Percentiles rank a stretch among this genome's conserved stretches.
Conservation (phyloP, 2,329 filamentous ascomycete species). For the Talaromyces sp. region DNA sequence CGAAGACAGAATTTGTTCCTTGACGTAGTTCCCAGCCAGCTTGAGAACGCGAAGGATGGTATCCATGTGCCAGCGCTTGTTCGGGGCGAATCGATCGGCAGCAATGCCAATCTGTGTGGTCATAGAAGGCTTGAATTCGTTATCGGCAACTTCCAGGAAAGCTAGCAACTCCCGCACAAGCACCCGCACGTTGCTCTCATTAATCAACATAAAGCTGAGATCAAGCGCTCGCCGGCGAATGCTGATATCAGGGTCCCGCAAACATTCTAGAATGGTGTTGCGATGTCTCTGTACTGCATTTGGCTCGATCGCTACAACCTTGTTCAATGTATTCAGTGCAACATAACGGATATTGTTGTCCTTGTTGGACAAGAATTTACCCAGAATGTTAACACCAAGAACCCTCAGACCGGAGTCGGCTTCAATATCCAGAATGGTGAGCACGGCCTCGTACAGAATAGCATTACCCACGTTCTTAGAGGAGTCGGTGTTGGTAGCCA, state of each 20-base stretch:
- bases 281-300: slow-evolving; percentile 96
- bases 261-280: slow-evolving; percentile 95
- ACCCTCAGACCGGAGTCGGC: slow-evolving; percentile 93
- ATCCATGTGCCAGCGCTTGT: slow-evolving; percentile 97
- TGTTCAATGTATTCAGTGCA: slow-evolving; percentile 93
- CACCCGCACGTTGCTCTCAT: slow-evolving; percentile 92
- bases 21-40: slow-evolving; percentile 93
- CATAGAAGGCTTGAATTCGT: slow-evolving; percentile 98
- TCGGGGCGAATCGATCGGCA: slow-evolving; percentile 92
- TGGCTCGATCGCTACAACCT: slow-evolving; percentile 95
- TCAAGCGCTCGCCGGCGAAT: slow-evolving; percentile 94
- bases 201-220: slow-evolving; percentile 96
- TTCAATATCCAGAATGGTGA: slow-evolving; percentile 97
- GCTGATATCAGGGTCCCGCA: slow-evolving; percentile 96
- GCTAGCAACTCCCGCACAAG: slow-evolving; percentile 90
- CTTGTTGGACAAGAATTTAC: slow-evolving; percentile 96
- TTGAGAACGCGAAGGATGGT: slow-evolving; percentile 95
- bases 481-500: slow-evolving; percentile 96
- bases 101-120: slow-evolving; percentile 97
- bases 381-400: slow-evolving; percentile 94
- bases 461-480: slow-evolving; percentile 99
- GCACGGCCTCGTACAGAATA: slow-evolving; percentile 94
- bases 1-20: slow-evolving; percentile 95
- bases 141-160: slow-evolving; percentile 95
- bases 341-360: slow-evolving; percentile 99